Percentiles rank a stretch among this genome's conserved stretches.
Conservation (phyloP, 306 rosid genomes). For the Cucumis hystrix region DNA sequence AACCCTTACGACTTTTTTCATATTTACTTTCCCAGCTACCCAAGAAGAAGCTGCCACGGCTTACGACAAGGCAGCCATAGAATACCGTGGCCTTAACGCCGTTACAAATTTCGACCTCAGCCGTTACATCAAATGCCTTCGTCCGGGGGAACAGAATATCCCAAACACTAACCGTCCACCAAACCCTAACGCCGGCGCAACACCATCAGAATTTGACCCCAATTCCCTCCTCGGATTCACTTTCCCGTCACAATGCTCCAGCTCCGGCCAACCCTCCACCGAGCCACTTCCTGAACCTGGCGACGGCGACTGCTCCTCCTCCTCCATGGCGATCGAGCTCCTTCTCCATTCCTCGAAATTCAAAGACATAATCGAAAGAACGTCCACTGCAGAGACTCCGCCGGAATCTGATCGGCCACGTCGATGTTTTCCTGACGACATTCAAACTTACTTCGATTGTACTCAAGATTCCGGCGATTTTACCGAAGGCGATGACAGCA, state of each 20-base stretch:
- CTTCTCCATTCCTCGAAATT: conserved; percentile 46
- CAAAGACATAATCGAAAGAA: conserved; percentile 47
- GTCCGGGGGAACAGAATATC: conserved; percentile 19
- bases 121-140: conserved; percentile 42
- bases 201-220: neutral
- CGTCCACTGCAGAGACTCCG: conserved; percentile 13
- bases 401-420: conserved; percentile 24
- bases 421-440: conserved; percentile 67
- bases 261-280: neutral
- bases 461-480: conserved; percentile 31
- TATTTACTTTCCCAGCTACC: conserved; percentile 37
- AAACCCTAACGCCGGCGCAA: conserved; percentile 1
- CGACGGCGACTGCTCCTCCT: conserved; percentile 15
- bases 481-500: conserved; percentile 43
- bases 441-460: conserved; percentile 69
- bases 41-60: conserved; percentile 97
- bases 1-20: neutral
- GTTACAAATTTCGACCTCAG: conserved; percentile 87
- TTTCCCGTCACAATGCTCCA: conserved; percentile 2
- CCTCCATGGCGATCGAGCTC: conserved; percentile 25
- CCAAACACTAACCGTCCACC: conserved; percentile 11
- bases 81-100: conserved; percentile 81
- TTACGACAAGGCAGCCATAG: conserved; percentile 84
- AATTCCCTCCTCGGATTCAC: conserved; percentile 17
- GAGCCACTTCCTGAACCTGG: neutral